Evolutionary conservation across 495 filamentous ascomycete genomes (phyloP).

Genomic region (Stereocaulon alpinum): DNA sequence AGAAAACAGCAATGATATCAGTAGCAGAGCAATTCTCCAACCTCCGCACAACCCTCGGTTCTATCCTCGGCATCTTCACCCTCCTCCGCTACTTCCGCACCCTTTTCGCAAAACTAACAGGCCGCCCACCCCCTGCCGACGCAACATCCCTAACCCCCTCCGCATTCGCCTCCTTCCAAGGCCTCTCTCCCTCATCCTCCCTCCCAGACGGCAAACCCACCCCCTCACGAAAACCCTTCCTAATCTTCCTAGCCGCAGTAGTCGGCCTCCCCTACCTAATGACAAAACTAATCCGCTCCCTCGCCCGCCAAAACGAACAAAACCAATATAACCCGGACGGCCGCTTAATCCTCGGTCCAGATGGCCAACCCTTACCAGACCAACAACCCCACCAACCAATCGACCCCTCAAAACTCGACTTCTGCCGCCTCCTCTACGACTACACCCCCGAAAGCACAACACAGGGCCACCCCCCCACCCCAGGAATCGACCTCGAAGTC

Average conservation of each 20-base stretch:
- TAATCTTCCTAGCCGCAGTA: slow-evolving; percentile 89
- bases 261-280: slow-evolving; percentile 95
- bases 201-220: slow-evolving; percentile 53
- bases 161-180: slow-evolving; percentile 81
- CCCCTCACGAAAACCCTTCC: slow-evolving; percentile 85
- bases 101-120: slow-evolving; percentile 85
- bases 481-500: slow-evolving; percentile 79
- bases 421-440: slow-evolving; percentile 89
- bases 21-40: slow-evolving; percentile 96
- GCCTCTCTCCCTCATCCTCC: slow-evolving; percentile 33
- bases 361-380: slow-evolving; percentile 34
- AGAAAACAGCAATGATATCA: slow-evolving; percentile 75
- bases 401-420: slow-evolving; percentile 84
- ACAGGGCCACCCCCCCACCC: slow-evolving; percentile 27
- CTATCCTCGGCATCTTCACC: slow-evolving; percentile 89
- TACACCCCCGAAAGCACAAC: slow-evolving; percentile 64
- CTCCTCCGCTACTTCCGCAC: slow-evolving; percentile 89
- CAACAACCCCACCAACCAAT: slow-evolving; percentile 35
- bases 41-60: slow-evolving; percentile 88
- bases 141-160: slow-evolving; percentile 77
- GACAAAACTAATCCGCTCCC: slow-evolving; percentile 78
- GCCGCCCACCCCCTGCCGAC: slow-evolving; percentile 77
- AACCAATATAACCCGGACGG: slow-evolving; percentile 60
- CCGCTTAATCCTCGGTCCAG: slow-evolving; percentile 40
- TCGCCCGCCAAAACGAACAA: slow-evolving; percentile 81